These are phyloP conservation scores for Limnomonas spitsbergensis DNA, from an alignment of 139 green algal genomes.

Conservation along the genomic window DNA sequence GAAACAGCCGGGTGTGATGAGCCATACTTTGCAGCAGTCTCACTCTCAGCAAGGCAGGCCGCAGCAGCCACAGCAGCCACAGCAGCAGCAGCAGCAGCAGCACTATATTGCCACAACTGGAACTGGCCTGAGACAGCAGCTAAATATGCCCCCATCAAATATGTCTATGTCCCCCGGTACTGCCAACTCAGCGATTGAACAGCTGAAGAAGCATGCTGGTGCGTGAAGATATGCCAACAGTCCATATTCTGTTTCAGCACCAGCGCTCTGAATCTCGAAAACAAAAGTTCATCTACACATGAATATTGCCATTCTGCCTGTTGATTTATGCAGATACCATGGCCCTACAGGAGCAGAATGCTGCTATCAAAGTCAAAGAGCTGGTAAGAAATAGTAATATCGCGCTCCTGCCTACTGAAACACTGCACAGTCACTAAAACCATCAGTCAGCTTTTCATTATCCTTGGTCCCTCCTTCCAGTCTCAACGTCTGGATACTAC, in stretches of 20 bases:
- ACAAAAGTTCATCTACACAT: too few relatives aligned
- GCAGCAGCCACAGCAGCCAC: background rate
- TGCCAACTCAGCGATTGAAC: background rate
- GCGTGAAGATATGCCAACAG: background rate
- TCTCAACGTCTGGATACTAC: background rate
- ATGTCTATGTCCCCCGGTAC: background rate
- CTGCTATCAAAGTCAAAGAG: background rate
- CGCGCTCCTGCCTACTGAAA: too few relatives aligned
- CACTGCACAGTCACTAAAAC: too few relatives aligned
- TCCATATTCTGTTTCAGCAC: too few relatives aligned
- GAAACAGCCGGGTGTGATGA: background rate
- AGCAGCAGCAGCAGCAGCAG: background rate
- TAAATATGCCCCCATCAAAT: background rate
- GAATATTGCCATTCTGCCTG: too few relatives aligned
- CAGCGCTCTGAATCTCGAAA: too few relatives aligned
- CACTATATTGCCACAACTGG: background rate
- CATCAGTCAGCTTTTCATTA: too few relatives aligned
- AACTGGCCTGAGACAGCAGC: background rate
- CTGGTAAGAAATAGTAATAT: too few relatives aligned
- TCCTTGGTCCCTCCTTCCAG: background rate
- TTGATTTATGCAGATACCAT: background rate
- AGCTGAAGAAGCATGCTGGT: conserved; percentile 1
- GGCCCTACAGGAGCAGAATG: background rate
- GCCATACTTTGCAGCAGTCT: background rate
- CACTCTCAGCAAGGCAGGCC: background rate